Base-by-base conservation (phyloP, 1,284 basidiomycete genomes). In the Papiliotrema nemorosa region DNA sequence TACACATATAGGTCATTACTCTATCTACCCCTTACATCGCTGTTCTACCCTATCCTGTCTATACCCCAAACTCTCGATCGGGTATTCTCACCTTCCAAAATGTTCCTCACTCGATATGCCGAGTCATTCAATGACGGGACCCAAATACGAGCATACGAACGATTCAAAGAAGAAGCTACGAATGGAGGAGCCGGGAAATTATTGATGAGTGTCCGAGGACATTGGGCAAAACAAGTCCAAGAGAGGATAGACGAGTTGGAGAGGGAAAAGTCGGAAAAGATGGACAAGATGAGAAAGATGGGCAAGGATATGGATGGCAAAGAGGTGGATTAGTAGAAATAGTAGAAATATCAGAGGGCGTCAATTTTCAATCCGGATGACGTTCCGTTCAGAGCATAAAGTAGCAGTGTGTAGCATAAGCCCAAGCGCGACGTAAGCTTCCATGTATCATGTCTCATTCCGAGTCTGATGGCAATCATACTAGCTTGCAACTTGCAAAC, bases 241-340 rank as follows among this genome's bases (percentile, higher is more conserved):
- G 57, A 58, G 41, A 55, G 43, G 21, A 53, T 47, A n/a, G 65
- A 64, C 25, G 52, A 55, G 43, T 54, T 52, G 22, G 47, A 51
- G 33, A 52, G 52, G 52, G 54, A 52, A 47, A 50, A 49, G 44
- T 55, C 42, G 53, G 54, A 46, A 7, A 38, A 56, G 34, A 52
- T 53, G 42, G 48, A 52, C 33, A 53, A 40, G 25, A 13, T 26
- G 41, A 38, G 27, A 20, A 40, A 51, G 37, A 39, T 21, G 36
- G 44, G 36, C n/a, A 88, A 87, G 78, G 96, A 96, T 14, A 6
- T 37, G 10, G 35, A 37, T 7, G 35, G 18, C 10, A 37, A 37
- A 18, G 35, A 37, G 18, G n/a, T 37, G 35, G n/a, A 37, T 20
- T 14, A 37, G n/a, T n/a, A n/a, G n/a, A n/a, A n/a, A n/a, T n/a